A percentile compares a stretch with the other conserved stretches of the same genome.
These are phyloP conservation scores for Saposhnikovia divaricata DNA, from an alignment of 129 eudicot genomes.

Conservation along the genomic window DNA sequence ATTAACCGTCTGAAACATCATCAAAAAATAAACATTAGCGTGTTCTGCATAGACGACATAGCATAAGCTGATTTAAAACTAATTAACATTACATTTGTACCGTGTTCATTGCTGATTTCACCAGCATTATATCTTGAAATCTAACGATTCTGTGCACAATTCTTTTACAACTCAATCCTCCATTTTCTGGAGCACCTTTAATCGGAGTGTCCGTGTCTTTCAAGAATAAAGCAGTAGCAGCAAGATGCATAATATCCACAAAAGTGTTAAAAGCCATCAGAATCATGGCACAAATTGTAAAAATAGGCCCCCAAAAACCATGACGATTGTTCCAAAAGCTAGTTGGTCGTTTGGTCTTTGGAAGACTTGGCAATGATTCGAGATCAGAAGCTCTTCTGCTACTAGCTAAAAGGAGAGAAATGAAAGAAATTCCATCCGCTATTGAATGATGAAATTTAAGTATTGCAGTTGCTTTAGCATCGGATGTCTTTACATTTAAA, in stretches of 20 bases:
- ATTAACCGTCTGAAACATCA: neutral
- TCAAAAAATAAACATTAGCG: neutral
- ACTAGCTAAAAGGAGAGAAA: slow-evolving; percentile 25
- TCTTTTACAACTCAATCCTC: slow-evolving; percentile 11
- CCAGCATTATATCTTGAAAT: slow-evolving; percentile 31
- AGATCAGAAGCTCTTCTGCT: slow-evolving; percentile 27
- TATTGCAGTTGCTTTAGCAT: slow-evolving; percentile 20
- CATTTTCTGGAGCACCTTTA: slow-evolving; percentile 12
- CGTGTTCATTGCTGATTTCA: slow-evolving; percentile 35
- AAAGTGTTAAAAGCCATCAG: slow-evolving; percentile 18
- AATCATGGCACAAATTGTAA: slow-evolving; percentile 10
- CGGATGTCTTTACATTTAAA: slow-evolving; percentile 26
- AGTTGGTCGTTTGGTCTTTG: neutral
- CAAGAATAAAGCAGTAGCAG: slow-evolving; percentile 21
- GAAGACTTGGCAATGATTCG: slow-evolving; percentile 18
- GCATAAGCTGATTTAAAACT: neutral
- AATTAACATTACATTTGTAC: slow-evolving; percentile 12
- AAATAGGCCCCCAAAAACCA: slow-evolving; percentile 8
- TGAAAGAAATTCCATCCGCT: slow-evolving; percentile 33
- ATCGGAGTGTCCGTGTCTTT: slow-evolving; percentile 29
- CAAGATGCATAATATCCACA: slow-evolving; percentile 14
- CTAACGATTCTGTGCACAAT: slow-evolving; percentile 20
- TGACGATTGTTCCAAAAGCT: neutral
- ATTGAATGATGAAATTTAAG: slow-evolving; percentile 30
- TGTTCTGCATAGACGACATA: neutral